Percentiles rank a stretch among this genome's conserved stretches.
Evolutionary conservation across 441 rosid genomes (phyloP).

Genomic region (Dalechampia spathulata): DNA sequence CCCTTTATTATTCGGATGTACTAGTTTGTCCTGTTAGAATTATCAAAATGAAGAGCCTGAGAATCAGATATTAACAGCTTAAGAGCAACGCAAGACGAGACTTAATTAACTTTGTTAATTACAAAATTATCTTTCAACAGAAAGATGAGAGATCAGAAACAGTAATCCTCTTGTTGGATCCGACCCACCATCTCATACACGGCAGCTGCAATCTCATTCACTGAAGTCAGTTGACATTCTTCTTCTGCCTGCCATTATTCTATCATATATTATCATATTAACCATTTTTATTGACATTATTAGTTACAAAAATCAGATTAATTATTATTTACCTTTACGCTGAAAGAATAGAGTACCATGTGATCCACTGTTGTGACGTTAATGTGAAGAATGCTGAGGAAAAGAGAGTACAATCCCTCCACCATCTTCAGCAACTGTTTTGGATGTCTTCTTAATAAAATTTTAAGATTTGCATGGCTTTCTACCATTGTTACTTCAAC

Average conservation of each 20-base stretch:
- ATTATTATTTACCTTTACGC: constrained; percentile 40
- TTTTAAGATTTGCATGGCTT: too few species aligned
- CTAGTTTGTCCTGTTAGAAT: too few species aligned
- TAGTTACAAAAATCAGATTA: too few species aligned
- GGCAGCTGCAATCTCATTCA: constrained; percentile 46
- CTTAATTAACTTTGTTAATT: too few species aligned
- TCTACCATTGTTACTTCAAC: constrained; percentile 54
- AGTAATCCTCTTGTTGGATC: constrained; percentile 28
- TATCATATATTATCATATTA: neutral
- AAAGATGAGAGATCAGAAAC: too few species aligned
- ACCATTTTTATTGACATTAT: too few species aligned
- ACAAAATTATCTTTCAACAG: too few species aligned
- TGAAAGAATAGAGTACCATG: constrained; percentile 40
- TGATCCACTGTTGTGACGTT: constrained; percentile 38
- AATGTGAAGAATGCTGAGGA: constrained; percentile 39
- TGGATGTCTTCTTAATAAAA: constrained; percentile 36
- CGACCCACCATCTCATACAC: constrained; percentile 45
- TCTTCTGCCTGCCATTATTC: constrained; percentile 39
- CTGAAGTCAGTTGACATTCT: constrained; percentile 33
- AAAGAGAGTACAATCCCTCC: constrained; percentile 33
- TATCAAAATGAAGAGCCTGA: too few species aligned
- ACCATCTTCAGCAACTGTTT: constrained; percentile 43
- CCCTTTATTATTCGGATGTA: too few species aligned
- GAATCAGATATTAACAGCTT: too few species aligned
- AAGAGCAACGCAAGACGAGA: too few species aligned